Evolutionary conservation across 306 rosid genomes (phyloP), one percentile per base, ranked within the genome.

Genomic region (Lablab purpureus): DNA sequence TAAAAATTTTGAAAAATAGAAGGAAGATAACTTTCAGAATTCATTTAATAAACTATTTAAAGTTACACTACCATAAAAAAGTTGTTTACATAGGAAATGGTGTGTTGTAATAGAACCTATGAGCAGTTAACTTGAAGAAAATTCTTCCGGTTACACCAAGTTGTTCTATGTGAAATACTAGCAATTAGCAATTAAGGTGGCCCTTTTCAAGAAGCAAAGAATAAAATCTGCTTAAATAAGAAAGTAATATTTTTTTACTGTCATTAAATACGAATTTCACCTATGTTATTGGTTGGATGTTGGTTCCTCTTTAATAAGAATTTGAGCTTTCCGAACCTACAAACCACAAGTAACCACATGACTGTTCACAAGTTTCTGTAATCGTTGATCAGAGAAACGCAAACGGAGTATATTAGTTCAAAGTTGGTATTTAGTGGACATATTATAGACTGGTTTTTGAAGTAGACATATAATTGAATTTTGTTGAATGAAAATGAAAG

Each of bases 271-370:
- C 34, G 19, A 65, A 10, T 56, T 28, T 41, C 52, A 46, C 71
- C 68, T 75, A 50, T 45, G 65, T 67, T 30, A 71, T 21, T 65
- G 86, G 75, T 55, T 71, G 56, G 78, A 70, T 0, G 79, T 67
- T 51, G 85, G 71, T 18, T 81, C 83, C 37, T 79, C 63, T 63
- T 50, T 51, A 23, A 82, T 34, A 80, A 67, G 74, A 77, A 82
- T 18, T 18, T 54, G 86, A 19, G 84, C 87, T 64, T 80, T 91
- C 30, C 27, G 85, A 54, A 78, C 92, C 93, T 89, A 77, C 5
- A 17, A 66, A 46, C 54, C 71, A 80, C n/a, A 80, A 76, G 54
- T 45, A 75, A 77, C 18, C 68, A 52, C 47, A 79, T 12, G 41
- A 22, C 45, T 21, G 15, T 74, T 55, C 37, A 4, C 22, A 5